Base-by-base conservation (phyloP, 202 grass and related monocot genomes). In the Setaria viridis region DNA sequence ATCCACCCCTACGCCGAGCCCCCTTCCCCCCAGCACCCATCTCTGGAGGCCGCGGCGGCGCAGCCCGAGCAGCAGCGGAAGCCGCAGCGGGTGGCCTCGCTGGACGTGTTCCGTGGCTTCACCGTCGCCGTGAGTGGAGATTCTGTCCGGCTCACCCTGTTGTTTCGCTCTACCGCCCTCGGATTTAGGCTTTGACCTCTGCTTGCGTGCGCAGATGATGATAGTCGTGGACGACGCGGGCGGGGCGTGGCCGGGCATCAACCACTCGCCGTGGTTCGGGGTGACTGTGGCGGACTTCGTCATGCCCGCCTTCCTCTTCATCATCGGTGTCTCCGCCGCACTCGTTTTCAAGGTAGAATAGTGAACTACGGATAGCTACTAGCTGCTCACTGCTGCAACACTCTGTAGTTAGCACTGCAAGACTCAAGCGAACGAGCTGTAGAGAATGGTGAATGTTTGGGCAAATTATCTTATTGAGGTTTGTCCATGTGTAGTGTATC, bases 221-320 rank as follows among this genome's bases (percentile, higher is more conserved):
- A 95, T 98, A 88, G 80, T 98, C 59, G 96, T 91, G 81, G 96
- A 98, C 73, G 91, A 95, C 87, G 91, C 93, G 6, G 96, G 96
- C 29, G 93, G 96, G 78, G 93, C 93, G 87, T 94, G 94, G 80
- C 93, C 96, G 62, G 86, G 88, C 66, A 99, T 99, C 71, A 99
- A 99, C 70, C 96, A 95, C 80, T 60, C 93, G 71, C 96, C 96
- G 62, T 99, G 96, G 96, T 87, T 99, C 19, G 96, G 96, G 39
- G 91, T 92, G 5, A 99, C 96, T 15, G 88, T 92, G 17, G 96
- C 96, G 21, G 96, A 99, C 75, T 99, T 95, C 81, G 93, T 99
- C 80, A 94, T 95, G 96, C 96, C 93, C 13, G 87, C 84, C 69
- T 99, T 99, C 85, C 94, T 99, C 88, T 99, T 95, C 90, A 94